A percentile compares a stretch with the other conserved stretches of the same genome.
These are phyloP conservation scores for Trichoderma sp. DNA, from an alignment of 2,329 filamentous ascomycete species.

Conservation along the genomic window DNA sequence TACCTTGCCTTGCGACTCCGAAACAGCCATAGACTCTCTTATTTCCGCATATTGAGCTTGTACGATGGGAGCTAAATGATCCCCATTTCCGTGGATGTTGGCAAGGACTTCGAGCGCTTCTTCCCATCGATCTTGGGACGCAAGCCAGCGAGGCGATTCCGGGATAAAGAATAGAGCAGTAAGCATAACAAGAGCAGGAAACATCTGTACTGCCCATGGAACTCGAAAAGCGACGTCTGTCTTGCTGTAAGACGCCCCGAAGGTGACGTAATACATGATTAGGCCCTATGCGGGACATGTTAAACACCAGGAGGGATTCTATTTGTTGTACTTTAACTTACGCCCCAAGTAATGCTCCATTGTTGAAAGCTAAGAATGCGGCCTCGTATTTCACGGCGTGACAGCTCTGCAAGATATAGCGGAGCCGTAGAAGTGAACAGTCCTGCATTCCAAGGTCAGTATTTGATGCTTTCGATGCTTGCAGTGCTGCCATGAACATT, in stretches of 20 bases:
- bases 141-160: conserved; percentile 19
- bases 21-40: conserved; percentile 12
- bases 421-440: conserved; percentile 15
- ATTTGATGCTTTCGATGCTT: background rate
- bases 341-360: conserved; percentile 21
- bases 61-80: conserved; percentile 5
- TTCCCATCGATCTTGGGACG: conserved; percentile 19
- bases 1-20: conserved; percentile 14
- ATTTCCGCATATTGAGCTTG: conserved; percentile 18
- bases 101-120: conserved; percentile 6
- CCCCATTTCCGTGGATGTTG: conserved; percentile 4
- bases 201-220: conserved; percentile 14
- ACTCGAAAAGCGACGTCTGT: background rate
- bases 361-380: conserved; percentile 19
- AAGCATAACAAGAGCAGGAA: conserved; percentile 6
- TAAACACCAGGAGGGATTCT: too few relatives aligned
- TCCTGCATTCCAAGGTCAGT: background rate
- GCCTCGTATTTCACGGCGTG: background rate
- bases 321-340: background rate
- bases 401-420: conserved; percentile 1
- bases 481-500: too few relatives aligned
- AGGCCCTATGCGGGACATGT: background rate
- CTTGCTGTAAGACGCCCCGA: conserved; percentile 4
- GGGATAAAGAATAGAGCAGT: conserved; percentile 6
- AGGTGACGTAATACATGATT: conserved; percentile 19